phyloP scores from a whole-genome alignment of 2,329 filamentous ascomycete species.

The Alternaria tenuissima region DNA sequence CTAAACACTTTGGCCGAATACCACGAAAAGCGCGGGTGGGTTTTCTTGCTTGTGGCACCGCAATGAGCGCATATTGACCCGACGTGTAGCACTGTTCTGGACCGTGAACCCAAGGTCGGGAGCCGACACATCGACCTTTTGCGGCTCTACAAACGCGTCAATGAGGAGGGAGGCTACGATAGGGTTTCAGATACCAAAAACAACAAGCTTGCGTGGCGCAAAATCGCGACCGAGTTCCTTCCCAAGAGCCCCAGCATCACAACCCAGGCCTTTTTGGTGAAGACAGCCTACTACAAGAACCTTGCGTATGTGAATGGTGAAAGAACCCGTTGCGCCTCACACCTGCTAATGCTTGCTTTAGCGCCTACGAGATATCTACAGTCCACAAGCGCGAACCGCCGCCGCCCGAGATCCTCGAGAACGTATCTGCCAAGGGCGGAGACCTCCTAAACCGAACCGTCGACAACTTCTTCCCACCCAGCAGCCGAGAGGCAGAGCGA shows the following conservation, averaged over 20 bases:
- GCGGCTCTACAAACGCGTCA: slow-evolving; percentile 80
- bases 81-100: slow-evolving; percentile 69
- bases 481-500: slow-evolving; percentile 57
- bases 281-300: slow-evolving; percentile 89
- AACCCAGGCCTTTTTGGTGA: slow-evolving; percentile 85
- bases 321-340: not conserved
- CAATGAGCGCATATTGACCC: slow-evolving; percentile 36
- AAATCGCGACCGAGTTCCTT: slow-evolving; percentile 78
- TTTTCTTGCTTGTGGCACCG: slow-evolving; percentile 24
- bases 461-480: slow-evolving; percentile 72
- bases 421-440: slow-evolving; percentile 80
- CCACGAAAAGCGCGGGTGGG: slow-evolving; percentile 77
- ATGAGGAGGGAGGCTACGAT: slow-evolving; percentile 84
- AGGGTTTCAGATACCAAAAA: slow-evolving; percentile 71
- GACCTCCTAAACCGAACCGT: slow-evolving; percentile 79
- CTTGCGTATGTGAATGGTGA: slow-evolving; percentile 63
- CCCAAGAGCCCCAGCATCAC: slow-evolving; percentile 75
- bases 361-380: slow-evolving; percentile 82
- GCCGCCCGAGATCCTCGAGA: slow-evolving; percentile 86
- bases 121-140: slow-evolving; percentile 77
- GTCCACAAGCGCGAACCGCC: slow-evolving; percentile 82
- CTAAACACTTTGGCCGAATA: slow-evolving; percentile 76
- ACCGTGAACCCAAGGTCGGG: slow-evolving; percentile 82
- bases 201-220: slow-evolving; percentile 86
- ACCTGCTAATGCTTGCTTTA: slow-evolving; percentile 29